Percentiles rank a stretch among this genome's conserved stretches.
These are phyloP conservation scores for Centaurea solstitialis DNA, from an alignment of 129 eudicot species.

Conservation along the genomic window DNA sequence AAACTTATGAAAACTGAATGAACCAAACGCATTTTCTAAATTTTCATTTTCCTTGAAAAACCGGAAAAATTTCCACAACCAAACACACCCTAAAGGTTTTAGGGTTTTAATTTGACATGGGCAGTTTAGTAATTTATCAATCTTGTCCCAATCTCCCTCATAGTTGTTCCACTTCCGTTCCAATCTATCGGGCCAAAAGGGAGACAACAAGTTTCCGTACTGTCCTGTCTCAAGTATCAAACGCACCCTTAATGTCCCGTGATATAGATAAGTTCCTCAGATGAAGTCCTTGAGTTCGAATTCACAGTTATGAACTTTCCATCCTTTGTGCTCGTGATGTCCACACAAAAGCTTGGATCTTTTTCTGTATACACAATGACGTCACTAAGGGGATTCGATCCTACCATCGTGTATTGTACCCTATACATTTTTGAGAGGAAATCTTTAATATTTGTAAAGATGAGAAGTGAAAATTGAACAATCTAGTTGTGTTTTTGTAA, in stretches of 20 bases:
- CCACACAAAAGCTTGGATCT: conserved; percentile 82
- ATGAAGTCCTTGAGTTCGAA: conserved; percentile 93
- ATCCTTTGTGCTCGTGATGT: conserved; percentile 92
- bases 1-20: too few relatives aligned
- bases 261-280: conserved; percentile 67
- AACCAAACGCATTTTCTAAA: too few relatives aligned
- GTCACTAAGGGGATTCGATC: conserved; percentile 47
- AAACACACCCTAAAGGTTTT: too few relatives aligned
- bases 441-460: conserved; percentile 9
- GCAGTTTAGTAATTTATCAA: background rate
- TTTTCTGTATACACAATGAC: conserved; percentile 51
- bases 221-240: background rate
- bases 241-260: background rate
- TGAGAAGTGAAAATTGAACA: background rate
- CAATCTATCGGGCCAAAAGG: background rate
- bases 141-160: background rate
- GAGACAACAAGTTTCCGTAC: background rate
- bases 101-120: background rate
- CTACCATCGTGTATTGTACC: conserved; percentile 64
- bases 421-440: conserved; percentile 36
- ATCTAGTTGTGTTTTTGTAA: conserved; percentile 4
- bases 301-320: conserved; percentile 86
- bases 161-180: background rate
- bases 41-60: too few relatives aligned
- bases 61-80: too few relatives aligned